These are phyloP conservation scores for Yueomyces sp. DNA, from an alignment of 805 yeast species.

Conservation along the genomic window DNA sequence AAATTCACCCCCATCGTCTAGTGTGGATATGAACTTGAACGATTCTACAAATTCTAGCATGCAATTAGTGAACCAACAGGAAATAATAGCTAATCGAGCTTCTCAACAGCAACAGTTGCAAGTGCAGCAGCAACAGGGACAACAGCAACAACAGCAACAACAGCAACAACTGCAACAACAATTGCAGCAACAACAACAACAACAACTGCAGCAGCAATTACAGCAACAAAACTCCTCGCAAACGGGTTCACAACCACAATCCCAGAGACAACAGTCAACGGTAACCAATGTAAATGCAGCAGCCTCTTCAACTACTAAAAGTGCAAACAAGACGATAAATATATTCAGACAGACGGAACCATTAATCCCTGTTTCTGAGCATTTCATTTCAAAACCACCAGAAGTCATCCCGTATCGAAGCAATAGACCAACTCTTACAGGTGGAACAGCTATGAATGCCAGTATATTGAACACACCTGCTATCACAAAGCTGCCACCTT, in stretches of 20 bases:
- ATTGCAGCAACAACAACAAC: neutral
- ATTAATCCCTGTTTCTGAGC: slow-evolving; percentile 58
- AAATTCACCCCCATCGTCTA: neutral
- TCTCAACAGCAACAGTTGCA: neutral
- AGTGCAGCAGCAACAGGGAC: neutral
- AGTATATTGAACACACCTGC: slow-evolving; percentile 70
- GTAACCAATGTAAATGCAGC: slow-evolving; percentile 38
- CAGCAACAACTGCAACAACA: slow-evolving; percentile 1
- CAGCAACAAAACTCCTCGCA: neutral
- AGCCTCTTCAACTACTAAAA: slow-evolving; percentile 26
- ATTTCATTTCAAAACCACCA: slow-evolving; percentile 52
- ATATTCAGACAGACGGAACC: slow-evolving; percentile 37
- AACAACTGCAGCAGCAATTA: neutral
- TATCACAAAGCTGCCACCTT: slow-evolving; percentile 58
- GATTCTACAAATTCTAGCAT: neutral
- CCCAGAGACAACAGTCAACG: slow-evolving; percentile 18
- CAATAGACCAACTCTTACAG: slow-evolving; percentile 69
- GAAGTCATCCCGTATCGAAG: slow-evolving; percentile 52
- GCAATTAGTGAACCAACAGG: neutral
- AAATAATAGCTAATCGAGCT: neutral
- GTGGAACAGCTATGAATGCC: slow-evolving; percentile 65
- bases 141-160: neutral
- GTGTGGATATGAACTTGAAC: neutral
- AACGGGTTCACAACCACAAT: neutral
- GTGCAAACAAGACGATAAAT: slow-evolving; percentile 13